Percentiles rank a stretch among this genome's conserved stretches.
phyloP scores from a whole-genome alignment of 148 eudicot species.

The Cornus florida region DNA sequence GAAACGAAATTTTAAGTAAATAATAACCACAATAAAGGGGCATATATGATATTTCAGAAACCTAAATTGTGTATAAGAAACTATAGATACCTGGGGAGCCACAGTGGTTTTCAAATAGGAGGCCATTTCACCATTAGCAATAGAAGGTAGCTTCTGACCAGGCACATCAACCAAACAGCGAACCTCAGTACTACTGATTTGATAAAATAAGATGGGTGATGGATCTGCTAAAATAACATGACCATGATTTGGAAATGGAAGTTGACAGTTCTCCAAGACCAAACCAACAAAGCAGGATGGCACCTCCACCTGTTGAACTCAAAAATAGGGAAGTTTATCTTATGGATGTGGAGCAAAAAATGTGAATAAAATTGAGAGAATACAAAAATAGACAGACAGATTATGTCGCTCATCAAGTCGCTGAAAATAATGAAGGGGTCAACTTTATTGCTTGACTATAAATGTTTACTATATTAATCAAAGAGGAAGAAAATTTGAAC shows the following conservation, averaged over 20 bases:
- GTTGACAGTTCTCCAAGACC: slow-evolving; percentile 58
- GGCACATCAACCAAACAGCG: slow-evolving; percentile 82
- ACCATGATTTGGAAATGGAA: slow-evolving; percentile 65
- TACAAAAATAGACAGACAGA: no score
- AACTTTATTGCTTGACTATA: not conserved
- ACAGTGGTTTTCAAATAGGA: slow-evolving; percentile 58
- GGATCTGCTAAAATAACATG: slow-evolving; percentile 80
- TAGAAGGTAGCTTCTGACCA: slow-evolving; percentile 69
- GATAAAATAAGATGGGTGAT: slow-evolving; percentile 71
- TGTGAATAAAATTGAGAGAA: not conserved
- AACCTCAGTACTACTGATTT: slow-evolving; percentile 64
- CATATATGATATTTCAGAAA: not conserved
- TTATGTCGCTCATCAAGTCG: not conserved
- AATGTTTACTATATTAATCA: not conserved
- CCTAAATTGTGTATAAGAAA: not conserved
- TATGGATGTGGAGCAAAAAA: not conserved
- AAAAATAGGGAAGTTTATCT: not conserved
- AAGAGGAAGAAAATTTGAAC: not conserved
- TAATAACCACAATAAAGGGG: not conserved
- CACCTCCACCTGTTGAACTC: slow-evolving; percentile 55
- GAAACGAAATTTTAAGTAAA: not conserved
- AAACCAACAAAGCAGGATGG: slow-evolving; percentile 79
- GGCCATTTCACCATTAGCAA: slow-evolving; percentile 77
- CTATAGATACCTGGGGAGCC: slow-evolving; percentile 62
- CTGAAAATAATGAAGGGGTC: no score